Evolutionary conservation across 2,329 filamentous ascomycete genomes (phyloP).

Genomic region (Aureobasidium mangrovei): DNA sequence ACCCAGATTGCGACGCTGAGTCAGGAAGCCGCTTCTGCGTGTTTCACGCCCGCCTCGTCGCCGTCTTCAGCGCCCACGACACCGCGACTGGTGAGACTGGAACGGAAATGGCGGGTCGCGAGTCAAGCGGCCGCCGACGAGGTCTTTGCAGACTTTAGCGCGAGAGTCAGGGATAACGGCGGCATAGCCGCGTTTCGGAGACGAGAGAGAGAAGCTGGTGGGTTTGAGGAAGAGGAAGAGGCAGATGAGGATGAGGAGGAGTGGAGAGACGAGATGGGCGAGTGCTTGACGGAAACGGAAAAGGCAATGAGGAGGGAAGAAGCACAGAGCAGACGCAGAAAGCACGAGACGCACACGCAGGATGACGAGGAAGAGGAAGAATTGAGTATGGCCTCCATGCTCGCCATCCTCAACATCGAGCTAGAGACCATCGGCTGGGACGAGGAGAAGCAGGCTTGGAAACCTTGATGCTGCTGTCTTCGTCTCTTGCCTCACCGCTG

Average conservation of each 20-base stretch:
- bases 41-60: not conserved
- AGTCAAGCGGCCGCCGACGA: slow-evolving; percentile 59
- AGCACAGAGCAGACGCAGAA: slow-evolving; percentile 26
- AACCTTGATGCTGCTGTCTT: not conserved
- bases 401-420: slow-evolving; percentile 56
- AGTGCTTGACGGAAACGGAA: slow-evolving; percentile 36
- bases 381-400: slow-evolving; percentile 63
- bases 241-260: slow-evolving; percentile 25
- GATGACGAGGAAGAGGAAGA: slow-evolving; percentile 40
- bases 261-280: slow-evolving; percentile 28
- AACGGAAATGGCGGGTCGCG: slow-evolving; percentile 53
- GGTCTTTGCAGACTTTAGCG: slow-evolving; percentile 52
- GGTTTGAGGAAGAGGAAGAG: slow-evolving; percentile 7
- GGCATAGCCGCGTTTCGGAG: slow-evolving; percentile 49
- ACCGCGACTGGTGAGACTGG: slow-evolving; percentile 37
- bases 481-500: not conserved
- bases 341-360: slow-evolving; percentile 24
- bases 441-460: slow-evolving; percentile 48
- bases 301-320: slow-evolving; percentile 43
- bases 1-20: slow-evolving; percentile 32
- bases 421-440: slow-evolving; percentile 56
- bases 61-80: slow-evolving; percentile 11
- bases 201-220: slow-evolving; percentile 27
- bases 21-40: too few species aligned
- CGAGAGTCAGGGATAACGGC: slow-evolving; percentile 54